Conservation (phyloP, 2,329 filamentous ascomycete species). For the Fusarium pininemorale region DNA sequence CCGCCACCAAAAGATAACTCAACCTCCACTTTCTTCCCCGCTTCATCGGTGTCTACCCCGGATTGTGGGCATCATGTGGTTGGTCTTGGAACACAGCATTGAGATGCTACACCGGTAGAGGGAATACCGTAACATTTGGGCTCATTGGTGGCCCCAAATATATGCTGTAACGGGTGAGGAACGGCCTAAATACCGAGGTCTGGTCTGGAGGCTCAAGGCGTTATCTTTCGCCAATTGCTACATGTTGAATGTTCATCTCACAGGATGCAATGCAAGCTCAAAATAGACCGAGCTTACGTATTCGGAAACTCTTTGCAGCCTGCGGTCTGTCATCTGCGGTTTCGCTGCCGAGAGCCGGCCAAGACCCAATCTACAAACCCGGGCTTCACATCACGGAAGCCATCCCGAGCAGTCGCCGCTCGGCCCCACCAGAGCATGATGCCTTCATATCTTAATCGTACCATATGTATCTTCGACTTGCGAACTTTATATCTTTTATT, state of each 20-base stretch:
- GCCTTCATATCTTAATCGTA: background rate
- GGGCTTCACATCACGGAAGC: background rate
- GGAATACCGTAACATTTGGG: rapidly evolving
- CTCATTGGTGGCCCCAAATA: background rate
- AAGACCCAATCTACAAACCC: rapidly evolving
- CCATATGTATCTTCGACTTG: background rate
- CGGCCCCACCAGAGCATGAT: background rate
- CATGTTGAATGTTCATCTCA: background rate
- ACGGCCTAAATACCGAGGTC: rapidly evolving
- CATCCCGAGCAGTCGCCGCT: background rate
- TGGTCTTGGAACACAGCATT: background rate
- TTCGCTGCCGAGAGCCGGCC: background rate
- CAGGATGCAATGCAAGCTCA: background rate
- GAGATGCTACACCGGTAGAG: background rate
- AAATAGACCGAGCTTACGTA: background rate
- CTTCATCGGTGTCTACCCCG: slow-evolving; percentile 14
- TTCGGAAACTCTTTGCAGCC: too few species aligned
- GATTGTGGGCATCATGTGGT: slow-evolving; percentile 2
- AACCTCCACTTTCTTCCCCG: slow-evolving; percentile 7
- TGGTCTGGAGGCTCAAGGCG: background rate
- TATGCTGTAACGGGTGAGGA: rapidly evolving
- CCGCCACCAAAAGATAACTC: background rate
- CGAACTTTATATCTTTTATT: background rate
- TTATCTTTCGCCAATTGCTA: background rate
- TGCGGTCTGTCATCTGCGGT: rapidly evolving